Base-by-base conservation (phyloP, 2,329 filamentous ascomycete genomes). In the Hymenoscyphus occultus region DNA sequence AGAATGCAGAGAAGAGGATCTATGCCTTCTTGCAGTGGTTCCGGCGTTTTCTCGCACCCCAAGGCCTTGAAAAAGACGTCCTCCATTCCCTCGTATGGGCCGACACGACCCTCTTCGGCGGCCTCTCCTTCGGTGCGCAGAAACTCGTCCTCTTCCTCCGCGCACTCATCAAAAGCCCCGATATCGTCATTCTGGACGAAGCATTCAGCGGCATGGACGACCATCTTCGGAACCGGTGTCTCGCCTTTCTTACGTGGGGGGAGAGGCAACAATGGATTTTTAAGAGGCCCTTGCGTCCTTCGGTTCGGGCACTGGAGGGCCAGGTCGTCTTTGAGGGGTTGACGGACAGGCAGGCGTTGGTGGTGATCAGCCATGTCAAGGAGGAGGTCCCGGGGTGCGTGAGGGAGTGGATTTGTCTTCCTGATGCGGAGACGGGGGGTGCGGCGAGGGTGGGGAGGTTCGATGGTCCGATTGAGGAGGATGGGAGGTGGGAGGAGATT, bases 291-390 rank as follows among this genome's bases (percentile, higher is more conserved):
- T 28, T 28, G 28, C 28, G 28, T 2, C 28, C 28, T 28, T 28
- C 28, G 28, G 28, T 3, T 28, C 28, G 28, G 28, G 28, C 28
- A 28, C 28, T 28, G 28, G 28, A 28, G 0, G 83, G 80, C 0
- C 74, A 75, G 1, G 80, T 86, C 1, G 80, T 77, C 28, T 78
- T 94, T 4, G 74, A 73, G 0, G 92, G 92, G 0, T 77, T 97
- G 64, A 82, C 83, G 1, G 80, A 86, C 0, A 77, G 86, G 28
- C 94, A 98, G 78, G 93, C 93, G 0, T 79, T 99, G 62, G 84
- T 98, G n/a, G 92, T 93, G 69, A 94, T 98, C 66, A 95, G 92
- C 67, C 95, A 99, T 78, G 83, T 94, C 67, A 88, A 88, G 68
- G 93, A 97, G 72, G 95, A 99, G 77, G 90, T 98, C 10, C 95